phyloP scores from a whole-genome alignment of 257 asterid species.

The Penstemon eatonii region DNA sequence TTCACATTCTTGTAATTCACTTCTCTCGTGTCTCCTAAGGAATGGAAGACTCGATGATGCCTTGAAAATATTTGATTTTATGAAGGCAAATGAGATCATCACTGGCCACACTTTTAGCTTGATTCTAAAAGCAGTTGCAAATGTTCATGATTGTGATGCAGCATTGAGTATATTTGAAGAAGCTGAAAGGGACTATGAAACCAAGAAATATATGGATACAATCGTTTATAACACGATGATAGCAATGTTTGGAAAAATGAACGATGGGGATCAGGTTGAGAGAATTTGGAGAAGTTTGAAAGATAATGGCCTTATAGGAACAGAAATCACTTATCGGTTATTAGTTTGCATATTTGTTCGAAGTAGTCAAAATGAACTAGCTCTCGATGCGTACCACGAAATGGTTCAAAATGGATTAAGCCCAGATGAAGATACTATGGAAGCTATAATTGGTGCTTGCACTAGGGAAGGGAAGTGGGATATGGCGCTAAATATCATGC shows the following conservation, averaged over 20 bases:
- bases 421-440: conserved; percentile 67
- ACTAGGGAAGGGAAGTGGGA: conserved; percentile 78
- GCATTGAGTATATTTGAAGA: conserved; percentile 68
- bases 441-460: conserved; percentile 79
- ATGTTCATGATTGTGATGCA: conserved; percentile 39
- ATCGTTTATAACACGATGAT: conserved; percentile 84
- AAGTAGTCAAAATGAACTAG: conserved; percentile 70
- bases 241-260: conserved; percentile 52
- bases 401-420: conserved; percentile 57
- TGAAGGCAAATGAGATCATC: conserved; percentile 44
- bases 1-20: conserved; percentile 80
- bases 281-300: conserved; percentile 63
- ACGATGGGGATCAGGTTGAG: conserved; percentile 55
- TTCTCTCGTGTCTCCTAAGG: conserved; percentile 67
- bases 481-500: conserved; percentile 49
- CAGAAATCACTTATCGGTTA: conserved; percentile 63
- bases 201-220: conserved; percentile 48
- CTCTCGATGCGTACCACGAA: conserved; percentile 76
- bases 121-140: conserved; percentile 74
- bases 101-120: conserved; percentile 75
- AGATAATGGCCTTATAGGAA: conserved; percentile 49
- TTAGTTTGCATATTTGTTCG: conserved; percentile 74
- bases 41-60: conserved; percentile 62
- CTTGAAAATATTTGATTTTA: conserved; percentile 49
- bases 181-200: conserved; percentile 35